Evolutionary conservation across 495 filamentous ascomycete species (phyloP).

Genomic region (Glonium stellatum): DNA sequence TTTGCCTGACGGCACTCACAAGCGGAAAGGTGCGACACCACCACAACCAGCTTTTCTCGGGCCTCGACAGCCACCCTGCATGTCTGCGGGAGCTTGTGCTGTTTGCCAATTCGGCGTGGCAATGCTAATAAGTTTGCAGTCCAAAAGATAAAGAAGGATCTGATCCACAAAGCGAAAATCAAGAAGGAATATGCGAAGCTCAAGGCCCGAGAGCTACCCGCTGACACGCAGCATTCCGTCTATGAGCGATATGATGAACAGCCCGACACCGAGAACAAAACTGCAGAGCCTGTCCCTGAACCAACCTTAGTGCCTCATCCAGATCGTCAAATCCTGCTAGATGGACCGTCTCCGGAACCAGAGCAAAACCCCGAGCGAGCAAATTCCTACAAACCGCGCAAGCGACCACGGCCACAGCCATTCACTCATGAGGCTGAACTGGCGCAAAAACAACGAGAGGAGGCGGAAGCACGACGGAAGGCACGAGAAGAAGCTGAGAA

Average conservation of each 20-base stretch:
- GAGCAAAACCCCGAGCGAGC: constrained; percentile 27
- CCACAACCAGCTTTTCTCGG: background rate
- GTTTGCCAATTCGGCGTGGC: background rate
- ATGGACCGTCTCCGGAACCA: constrained; percentile 35
- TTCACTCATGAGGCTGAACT: constrained; percentile 69
- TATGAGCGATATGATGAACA: constrained; percentile 18
- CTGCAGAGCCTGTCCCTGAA: constrained; percentile 11
- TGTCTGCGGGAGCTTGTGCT: background rate
- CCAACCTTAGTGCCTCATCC: constrained; percentile 57
- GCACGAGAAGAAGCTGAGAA: constrained; percentile 31
- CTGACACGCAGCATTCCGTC: constrained; percentile 18
- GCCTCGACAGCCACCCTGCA: constrained; percentile 1
- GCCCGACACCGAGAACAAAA: constrained; percentile 2
- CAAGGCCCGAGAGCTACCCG: constrained; percentile 45
- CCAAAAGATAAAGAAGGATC: constrained; percentile 81
- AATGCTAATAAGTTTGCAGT: constrained; percentile 44
- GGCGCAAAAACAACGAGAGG: constrained; percentile 58
- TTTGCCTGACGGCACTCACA: constrained; percentile 84
- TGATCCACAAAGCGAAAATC: constrained; percentile 90
- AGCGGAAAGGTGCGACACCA: constrained; percentile 63
- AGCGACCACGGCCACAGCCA: constrained; percentile 54
- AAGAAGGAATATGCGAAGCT: constrained; percentile 91
- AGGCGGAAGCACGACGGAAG: constrained; percentile 52
- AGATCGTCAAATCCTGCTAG: constrained; percentile 61
- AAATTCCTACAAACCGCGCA: constrained; percentile 14